Percentiles rank a stretch among this genome's conserved stretches.
These are phyloP conservation scores for Diddensiella transvaalensis DNA, from an alignment of 805 yeast species.

Conservation along the genomic window DNA sequence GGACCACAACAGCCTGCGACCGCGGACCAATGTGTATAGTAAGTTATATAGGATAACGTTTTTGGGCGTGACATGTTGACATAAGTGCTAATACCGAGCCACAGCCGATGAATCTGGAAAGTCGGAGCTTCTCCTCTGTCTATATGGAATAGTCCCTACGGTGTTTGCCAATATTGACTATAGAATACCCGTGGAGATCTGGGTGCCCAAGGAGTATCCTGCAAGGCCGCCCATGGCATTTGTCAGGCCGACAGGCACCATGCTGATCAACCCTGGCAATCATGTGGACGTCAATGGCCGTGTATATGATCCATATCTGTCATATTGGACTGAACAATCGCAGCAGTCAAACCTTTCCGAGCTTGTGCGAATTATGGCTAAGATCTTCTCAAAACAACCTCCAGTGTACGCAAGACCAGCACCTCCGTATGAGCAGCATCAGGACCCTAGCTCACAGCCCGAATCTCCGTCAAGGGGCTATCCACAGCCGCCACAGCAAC, in stretches of 20 bases:
- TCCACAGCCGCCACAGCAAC: background rate
- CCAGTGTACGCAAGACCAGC: slow-evolving; percentile 42
- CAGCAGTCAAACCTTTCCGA: slow-evolving; percentile 33
- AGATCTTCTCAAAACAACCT: slow-evolving; percentile 40
- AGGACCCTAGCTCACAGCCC: background rate
- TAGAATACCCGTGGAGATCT: slow-evolving; percentile 60
- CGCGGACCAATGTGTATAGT: slow-evolving; percentile 62
- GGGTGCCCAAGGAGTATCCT: slow-evolving; percentile 78
- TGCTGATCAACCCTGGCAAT: slow-evolving; percentile 55
- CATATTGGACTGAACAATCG: slow-evolving; percentile 48
- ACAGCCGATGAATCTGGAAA: slow-evolving; percentile 50
- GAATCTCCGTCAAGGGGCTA: slow-evolving; percentile 1
- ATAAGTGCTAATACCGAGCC: background rate
- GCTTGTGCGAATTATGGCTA: slow-evolving; percentile 34
- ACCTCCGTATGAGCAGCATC: background rate
- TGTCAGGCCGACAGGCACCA: slow-evolving; percentile 51
- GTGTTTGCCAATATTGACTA: slow-evolving; percentile 31
- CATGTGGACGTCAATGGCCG: slow-evolving; percentile 68
- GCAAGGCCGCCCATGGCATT: slow-evolving; percentile 61
- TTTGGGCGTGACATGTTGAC: background rate
- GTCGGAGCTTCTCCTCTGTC: slow-evolving; percentile 55
- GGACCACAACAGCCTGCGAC: slow-evolving; percentile 50
- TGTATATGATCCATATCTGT: slow-evolving; percentile 63
- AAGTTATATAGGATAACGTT: background rate
- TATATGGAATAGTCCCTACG: slow-evolving; percentile 55